A percentile compares a stretch with the other conserved stretches of the same genome.
These are phyloP conservation scores for Exophiala spinifera DNA, from an alignment of 2,329 filamentous ascomycete genomes.

Conservation along the genomic window DNA sequence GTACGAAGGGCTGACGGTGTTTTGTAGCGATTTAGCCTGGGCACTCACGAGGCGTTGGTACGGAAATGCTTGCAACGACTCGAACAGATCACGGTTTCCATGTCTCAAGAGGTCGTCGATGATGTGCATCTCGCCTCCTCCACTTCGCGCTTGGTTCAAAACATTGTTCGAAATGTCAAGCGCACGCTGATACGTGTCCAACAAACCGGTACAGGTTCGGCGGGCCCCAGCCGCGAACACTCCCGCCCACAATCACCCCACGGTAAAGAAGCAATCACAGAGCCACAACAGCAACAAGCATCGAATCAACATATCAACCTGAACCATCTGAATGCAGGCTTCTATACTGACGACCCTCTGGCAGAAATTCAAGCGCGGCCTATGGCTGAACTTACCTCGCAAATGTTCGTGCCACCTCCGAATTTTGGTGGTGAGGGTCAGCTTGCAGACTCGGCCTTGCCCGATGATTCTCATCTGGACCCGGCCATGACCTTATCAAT, in stretches of 20 bases:
- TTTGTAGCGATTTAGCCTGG: conserved; percentile 57
- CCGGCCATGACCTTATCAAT: conserved; percentile 20
- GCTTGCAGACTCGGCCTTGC: conserved; percentile 25
- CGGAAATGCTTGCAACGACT: conserved; percentile 57
- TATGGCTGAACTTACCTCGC: conserved; percentile 27
- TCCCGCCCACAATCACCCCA: conserved; percentile 34
- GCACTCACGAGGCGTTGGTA: conserved; percentile 61
- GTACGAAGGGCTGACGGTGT: conserved; percentile 18
- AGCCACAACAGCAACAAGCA: conserved; percentile 13
- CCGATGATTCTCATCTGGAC: conserved; percentile 20
- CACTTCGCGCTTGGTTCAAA: conserved; percentile 60
- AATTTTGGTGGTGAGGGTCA: conserved; percentile 26
- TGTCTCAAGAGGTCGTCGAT: conserved; percentile 61
- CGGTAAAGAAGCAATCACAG: conserved; percentile 19
- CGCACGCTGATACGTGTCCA: conserved; percentile 29
- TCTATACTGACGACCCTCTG: conserved; percentile 23
- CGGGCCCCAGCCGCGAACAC: conserved; percentile 35
- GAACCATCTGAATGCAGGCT: conserved; percentile 10
- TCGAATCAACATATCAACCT: conserved; percentile 4
- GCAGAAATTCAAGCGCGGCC: conserved; percentile 27
- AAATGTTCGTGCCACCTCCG: conserved; percentile 29
- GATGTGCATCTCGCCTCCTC: conserved; percentile 63
- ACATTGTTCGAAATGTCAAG: conserved; percentile 42
- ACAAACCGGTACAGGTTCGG: conserved; percentile 24
- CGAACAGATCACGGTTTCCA: conserved; percentile 56